Conservation (phyloP, 495 filamentous ascomycete species). For the Filosporella fistucella region DNA sequence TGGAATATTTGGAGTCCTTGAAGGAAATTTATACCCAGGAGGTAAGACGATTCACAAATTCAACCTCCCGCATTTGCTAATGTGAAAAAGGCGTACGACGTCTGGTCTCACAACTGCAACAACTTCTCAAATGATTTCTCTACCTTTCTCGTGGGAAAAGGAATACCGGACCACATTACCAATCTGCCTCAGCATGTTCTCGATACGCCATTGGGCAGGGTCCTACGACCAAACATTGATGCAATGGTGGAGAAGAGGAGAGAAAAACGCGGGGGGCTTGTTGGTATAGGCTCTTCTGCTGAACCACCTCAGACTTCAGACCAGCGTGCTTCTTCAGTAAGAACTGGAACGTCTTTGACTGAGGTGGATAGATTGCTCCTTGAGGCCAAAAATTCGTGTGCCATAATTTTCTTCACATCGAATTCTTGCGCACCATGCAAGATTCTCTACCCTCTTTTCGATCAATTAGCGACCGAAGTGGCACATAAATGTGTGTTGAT, state of each 20-base stretch:
- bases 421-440: slow-evolving; percentile 84
- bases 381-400: slow-evolving; percentile 58
- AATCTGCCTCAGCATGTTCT: slow-evolving; percentile 83
- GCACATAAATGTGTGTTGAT: slow-evolving; percentile 68
- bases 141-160: slow-evolving; percentile 85
- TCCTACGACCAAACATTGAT: slow-evolving; percentile 81
- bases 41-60: slow-evolving; percentile 33
- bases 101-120: slow-evolving; percentile 90
- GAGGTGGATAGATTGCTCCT: slow-evolving; percentile 59
- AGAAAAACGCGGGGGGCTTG: slow-evolving; percentile 38
- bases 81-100: slow-evolving; percentile 68
- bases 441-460: slow-evolving; percentile 76
- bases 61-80: slow-evolving; percentile 5
- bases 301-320: slow-evolving; percentile 24
- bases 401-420: slow-evolving; percentile 90
- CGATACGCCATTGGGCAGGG: slow-evolving; percentile 85
- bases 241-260: slow-evolving; percentile 66
- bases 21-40: slow-evolving; percentile 78
- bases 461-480: slow-evolving; percentile 71
- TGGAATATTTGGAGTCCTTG: slow-evolving; percentile 85
- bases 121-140: slow-evolving; percentile 95
- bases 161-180: slow-evolving; percentile 85
- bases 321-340: slow-evolving; percentile 30
- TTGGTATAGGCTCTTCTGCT: slow-evolving; percentile 39
- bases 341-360: slow-evolving; percentile 33